phyloP scores from a whole-genome alignment of 768 basidiomycete species.

The Agrocybe chaxingu region DNA sequence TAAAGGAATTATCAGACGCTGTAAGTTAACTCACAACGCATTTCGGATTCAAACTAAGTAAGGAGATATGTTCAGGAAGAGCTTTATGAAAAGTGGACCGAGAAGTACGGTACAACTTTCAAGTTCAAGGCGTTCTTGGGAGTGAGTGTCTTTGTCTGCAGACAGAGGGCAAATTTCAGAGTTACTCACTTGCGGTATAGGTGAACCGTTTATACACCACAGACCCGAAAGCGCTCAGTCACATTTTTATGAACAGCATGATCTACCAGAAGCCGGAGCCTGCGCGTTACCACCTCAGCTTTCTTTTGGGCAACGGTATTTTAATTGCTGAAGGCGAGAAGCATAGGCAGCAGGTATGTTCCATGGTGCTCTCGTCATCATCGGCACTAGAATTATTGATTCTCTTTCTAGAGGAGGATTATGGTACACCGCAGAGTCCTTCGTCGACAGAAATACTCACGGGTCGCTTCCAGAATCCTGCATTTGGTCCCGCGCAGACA shows the following conservation, averaged over 20 bases:
- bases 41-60: too few species aligned
- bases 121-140: conserved; percentile 36
- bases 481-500: conserved; percentile 58
- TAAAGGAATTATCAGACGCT: conserved; percentile 32
- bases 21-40: conserved; percentile 20
- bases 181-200: conserved; percentile 13
- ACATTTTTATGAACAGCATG: conserved; percentile 52
- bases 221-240: conserved; percentile 57
- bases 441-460: too few species aligned
- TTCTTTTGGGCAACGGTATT: conserved; percentile 42
- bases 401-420: conserved; percentile 31
- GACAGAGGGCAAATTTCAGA: not conserved
- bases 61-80: conserved; percentile 23
- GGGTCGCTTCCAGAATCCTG: conserved; percentile 45
- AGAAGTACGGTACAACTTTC: conserved; percentile 40
- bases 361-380: not conserved
- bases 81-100: conserved; percentile 40
- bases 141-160: conserved; percentile 22
- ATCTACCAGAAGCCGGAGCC: conserved; percentile 52
- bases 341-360: conserved; percentile 37
- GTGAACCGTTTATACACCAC: conserved; percentile 43
- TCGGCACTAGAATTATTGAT: not conserved
- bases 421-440: conserved; percentile 24
- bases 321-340: conserved; percentile 42
- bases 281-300: conserved; percentile 29